A percentile compares a stretch with the other conserved stretches of the same genome.
These are phyloP conservation scores for Adenanthera pavonina DNA, from an alignment of 306 rosid species.

Conservation along the genomic window DNA sequence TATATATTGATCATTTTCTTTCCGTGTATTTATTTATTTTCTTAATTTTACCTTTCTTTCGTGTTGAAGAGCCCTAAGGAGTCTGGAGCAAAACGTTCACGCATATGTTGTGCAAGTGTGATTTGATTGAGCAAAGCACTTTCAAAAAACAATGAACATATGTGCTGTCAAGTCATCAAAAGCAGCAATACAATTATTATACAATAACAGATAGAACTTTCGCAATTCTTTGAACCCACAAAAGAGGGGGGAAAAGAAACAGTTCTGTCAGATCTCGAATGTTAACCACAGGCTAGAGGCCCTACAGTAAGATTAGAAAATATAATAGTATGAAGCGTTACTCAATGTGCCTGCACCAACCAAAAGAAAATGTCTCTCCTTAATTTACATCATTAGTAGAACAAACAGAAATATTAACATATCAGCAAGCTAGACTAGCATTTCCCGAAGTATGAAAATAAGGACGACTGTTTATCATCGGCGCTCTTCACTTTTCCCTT, in stretches of 20 bases:
- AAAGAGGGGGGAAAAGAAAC: background rate
- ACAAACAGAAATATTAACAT: slow-evolving; percentile 17
- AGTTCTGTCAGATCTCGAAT: slow-evolving; percentile 1
- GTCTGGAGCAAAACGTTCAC: too few relatives aligned
- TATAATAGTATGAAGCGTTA: background rate
- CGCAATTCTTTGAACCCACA: background rate
- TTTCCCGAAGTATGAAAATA: slow-evolving; percentile 75
- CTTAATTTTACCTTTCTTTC: background rate
- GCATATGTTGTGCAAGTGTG: too few relatives aligned
- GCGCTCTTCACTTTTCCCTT: slow-evolving; percentile 56
- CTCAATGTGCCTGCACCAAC: slow-evolving; percentile 22
- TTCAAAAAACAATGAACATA: too few relatives aligned
- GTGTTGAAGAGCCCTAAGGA: background rate
- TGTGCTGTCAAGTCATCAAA: too few relatives aligned
- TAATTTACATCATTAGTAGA: slow-evolving; percentile 35
- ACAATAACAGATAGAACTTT: background rate
- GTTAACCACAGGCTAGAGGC: slow-evolving; percentile 10
- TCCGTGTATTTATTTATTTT: background rate
- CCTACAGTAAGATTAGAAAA: slow-evolving; percentile 8
- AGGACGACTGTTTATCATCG: slow-evolving; percentile 65
- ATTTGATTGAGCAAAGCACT: too few relatives aligned
- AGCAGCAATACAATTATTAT: background rate
- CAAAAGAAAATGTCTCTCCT: slow-evolving; percentile 28
- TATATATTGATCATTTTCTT: background rate
- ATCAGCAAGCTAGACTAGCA: slow-evolving; percentile 42